These are phyloP conservation scores for Leptographium radiaticola DNA, from an alignment of 2,329 filamentous ascomycete species.

Conservation along the genomic window DNA sequence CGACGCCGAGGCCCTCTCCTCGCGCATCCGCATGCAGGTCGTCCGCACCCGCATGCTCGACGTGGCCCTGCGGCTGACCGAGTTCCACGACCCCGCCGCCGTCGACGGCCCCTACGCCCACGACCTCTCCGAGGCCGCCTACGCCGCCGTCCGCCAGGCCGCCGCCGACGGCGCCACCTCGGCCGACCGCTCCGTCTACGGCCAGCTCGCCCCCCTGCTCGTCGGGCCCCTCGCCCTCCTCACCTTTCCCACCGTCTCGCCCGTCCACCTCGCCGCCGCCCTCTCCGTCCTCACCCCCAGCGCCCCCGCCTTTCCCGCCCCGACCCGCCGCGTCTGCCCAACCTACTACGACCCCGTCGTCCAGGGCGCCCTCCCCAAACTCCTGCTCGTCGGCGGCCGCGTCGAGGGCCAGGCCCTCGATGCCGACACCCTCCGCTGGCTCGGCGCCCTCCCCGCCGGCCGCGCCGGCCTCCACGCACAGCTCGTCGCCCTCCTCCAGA, in stretches of 20 bases:
- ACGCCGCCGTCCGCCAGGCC: conserved; percentile 21
- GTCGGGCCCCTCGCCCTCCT: conserved; percentile 70
- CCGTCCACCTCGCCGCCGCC: conserved; percentile 69
- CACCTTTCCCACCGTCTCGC: conserved; percentile 70
- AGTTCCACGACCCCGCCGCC: conserved; percentile 55
- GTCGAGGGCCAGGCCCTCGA: conserved; percentile 82
- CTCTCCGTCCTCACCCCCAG: conserved; percentile 66
- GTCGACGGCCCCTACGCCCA: conserved; percentile 29
- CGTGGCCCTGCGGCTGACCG: conserved; percentile 70
- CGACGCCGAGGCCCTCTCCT: conserved; percentile 31
- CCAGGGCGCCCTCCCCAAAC: conserved; percentile 72
- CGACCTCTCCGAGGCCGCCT: conserved; percentile 41
- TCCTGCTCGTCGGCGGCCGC: conserved; percentile 74
- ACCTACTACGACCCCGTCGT: conserved; percentile 69
- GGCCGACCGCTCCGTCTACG: conserved; percentile 29
- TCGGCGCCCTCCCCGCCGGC: conserved; percentile 67
- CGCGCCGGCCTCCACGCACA: conserved; percentile 69
- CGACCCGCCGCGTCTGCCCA: conserved; percentile 61
- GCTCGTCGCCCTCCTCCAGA: conserved; percentile 69
- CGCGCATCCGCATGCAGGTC: conserved; percentile 63
- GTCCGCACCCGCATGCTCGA: conserved; percentile 83
- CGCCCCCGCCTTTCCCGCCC: conserved; percentile 61
- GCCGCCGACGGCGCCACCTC: conserved; percentile 15
- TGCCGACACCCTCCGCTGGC: conserved; percentile 49
- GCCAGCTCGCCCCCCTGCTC: conserved; percentile 60